Base-by-base conservation (phyloP, 129 eudicot species). In the Lonicera japonica region DNA sequence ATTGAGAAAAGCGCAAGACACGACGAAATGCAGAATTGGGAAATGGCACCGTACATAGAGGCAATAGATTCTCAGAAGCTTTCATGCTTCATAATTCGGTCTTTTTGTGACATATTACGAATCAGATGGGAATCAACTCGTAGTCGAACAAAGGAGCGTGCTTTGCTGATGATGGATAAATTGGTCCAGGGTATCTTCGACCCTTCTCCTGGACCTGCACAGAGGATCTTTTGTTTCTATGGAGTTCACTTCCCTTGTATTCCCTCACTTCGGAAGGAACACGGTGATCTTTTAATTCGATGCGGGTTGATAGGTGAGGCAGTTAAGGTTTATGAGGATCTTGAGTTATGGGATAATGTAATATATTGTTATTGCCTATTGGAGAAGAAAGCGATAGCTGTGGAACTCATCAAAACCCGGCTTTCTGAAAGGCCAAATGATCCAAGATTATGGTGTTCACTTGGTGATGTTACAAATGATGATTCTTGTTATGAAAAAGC, bases 401-500 rank as follows among this genome's bases (percentile, higher is more conserved):
- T 88, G 47, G 95, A 94, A 47, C 84, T 94, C 21, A 94, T 94
- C 43, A 94, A 88, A 65, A 66, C 65, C 38, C 87, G 91, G 54
- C 75, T 94, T 40, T 56, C 70, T 70, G 83, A 80, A 68, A 70
- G 48, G 46, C 99, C 99, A 6, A 70, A 63, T 56, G 96, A 94
- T 72, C 80, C 99, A 24, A 79, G 92, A 70, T 70, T 94, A 73
- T 94, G 99, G 99, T 94, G 96, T 77, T 94, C 95, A 2, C 75
- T 88, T 22, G 99, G 96, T 57, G 99, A 94, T 71, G 89, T 88
- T 25, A 94, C 95, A 2, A 79, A 71, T 56, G 73, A 85, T 60
- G 99, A 88, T 70, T 70, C 87, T 4, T 88, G 85, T 70, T 94
- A 80, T 48, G 66, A 74, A 47, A 94, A 88, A 80, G 99, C 96